Conservation (phyloP, 345 rosid genomes). For the Durio zibethinus region DNA sequence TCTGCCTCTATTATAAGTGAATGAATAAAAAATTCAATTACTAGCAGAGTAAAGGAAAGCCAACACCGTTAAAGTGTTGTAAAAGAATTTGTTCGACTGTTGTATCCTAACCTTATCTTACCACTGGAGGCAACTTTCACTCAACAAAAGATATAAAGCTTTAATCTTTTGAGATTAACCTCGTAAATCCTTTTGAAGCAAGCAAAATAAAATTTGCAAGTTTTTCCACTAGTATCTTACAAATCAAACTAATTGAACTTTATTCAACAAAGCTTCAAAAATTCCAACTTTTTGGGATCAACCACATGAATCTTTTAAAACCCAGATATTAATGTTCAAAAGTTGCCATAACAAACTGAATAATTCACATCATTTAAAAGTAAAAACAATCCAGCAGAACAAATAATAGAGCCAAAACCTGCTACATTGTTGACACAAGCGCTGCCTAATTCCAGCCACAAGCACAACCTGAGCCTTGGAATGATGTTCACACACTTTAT, state of each 20-base stretch:
- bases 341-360: no score
- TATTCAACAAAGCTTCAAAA: neutral
- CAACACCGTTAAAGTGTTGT: neutral
- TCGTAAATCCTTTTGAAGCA: neutral
- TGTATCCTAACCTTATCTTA: neutral
- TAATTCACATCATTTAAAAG: neutral
- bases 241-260: neutral
- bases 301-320: neutral
- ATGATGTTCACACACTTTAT: constrained; percentile 73
- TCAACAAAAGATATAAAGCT: neutral
- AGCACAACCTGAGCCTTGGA: constrained; percentile 68
- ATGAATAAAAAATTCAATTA: neutral
- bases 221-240: neutral
- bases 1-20: neutral
- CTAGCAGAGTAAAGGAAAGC: neutral
- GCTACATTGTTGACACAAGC: constrained; percentile 90
- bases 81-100: constrained; percentile 5
- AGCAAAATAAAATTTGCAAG: neutral
- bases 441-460: constrained; percentile 54
- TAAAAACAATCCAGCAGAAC: neutral
- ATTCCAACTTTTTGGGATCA: neutral
- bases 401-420: constrained; percentile 33
- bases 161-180: neutral
- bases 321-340: neutral
- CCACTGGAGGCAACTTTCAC: neutral